Conservation (phyloP, 2,329 filamentous ascomycete species). For the Didymella sp. region DNA sequence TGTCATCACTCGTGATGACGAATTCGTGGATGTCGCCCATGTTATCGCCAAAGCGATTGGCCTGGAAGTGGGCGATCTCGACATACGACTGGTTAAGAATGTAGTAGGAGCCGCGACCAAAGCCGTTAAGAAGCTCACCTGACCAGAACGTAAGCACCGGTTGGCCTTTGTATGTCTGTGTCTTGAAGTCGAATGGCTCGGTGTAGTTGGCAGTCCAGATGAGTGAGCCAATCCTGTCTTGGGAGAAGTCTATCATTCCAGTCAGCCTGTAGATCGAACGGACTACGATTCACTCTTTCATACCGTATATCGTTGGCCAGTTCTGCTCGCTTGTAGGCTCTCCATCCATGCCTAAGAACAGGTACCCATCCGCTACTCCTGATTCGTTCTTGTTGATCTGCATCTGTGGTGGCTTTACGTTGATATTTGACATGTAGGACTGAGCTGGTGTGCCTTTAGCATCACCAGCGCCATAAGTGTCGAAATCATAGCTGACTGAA, state of each 20-base stretch:
- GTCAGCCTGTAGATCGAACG: no score
- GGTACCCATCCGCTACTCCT: slow-evolving; percentile 9
- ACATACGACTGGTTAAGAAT: slow-evolving; percentile 29
- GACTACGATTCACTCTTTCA: no score
- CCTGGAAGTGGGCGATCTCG: slow-evolving; percentile 26
- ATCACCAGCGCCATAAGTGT: not conserved
- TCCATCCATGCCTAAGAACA: slow-evolving; percentile 28
- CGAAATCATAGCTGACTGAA: not conserved
- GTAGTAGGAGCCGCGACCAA: slow-evolving; percentile 21
- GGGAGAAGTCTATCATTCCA: slow-evolving; percentile 18
- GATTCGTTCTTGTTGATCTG: not conserved
- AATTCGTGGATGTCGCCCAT: slow-evolving; percentile 55
- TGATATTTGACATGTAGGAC: not conserved
- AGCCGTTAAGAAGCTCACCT: slow-evolving; percentile 23
- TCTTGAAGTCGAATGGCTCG: slow-evolving; percentile 31
- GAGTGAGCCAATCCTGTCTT: slow-evolving; percentile 26
- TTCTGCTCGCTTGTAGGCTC: slow-evolving; percentile 28
- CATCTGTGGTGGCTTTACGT: not conserved
- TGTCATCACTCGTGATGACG: slow-evolving; percentile 52
- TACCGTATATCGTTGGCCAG: slow-evolving; percentile 28
- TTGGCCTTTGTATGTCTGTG: slow-evolving; percentile 31
- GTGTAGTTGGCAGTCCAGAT: slow-evolving; percentile 31
- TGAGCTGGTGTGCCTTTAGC: not conserved
- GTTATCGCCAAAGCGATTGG: slow-evolving; percentile 19
- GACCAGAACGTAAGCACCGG: slow-evolving; percentile 31